Evolutionary conservation across 345 rosid species (phyloP).

Genomic region (Melaleuca quinquenervia): DNA sequence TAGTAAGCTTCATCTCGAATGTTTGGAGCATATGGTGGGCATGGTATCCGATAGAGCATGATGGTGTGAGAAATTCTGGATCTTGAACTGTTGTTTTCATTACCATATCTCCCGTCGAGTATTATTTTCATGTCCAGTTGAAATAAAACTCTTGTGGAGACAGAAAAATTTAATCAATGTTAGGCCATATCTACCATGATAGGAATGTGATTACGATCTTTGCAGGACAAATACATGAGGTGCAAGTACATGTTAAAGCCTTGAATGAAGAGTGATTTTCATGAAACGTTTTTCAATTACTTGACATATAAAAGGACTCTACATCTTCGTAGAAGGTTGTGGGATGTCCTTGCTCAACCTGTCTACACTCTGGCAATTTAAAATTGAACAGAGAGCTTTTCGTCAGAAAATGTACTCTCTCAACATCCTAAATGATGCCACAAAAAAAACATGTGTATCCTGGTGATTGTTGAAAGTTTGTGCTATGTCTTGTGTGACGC

Average conservation of each 20-base stretch:
- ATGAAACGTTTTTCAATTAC: neutral
- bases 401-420: neutral
- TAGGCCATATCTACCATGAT: neutral
- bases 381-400: neutral
- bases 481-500: neutral
- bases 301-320: neutral
- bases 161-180: neutral
- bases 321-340: neutral
- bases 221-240: neutral
- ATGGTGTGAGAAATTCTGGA: neutral
- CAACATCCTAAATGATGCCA: neutral
- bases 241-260: neutral
- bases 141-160: neutral
- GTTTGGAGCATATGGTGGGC: neutral
- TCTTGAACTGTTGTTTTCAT: neutral
- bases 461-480: neutral
- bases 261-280: neutral
- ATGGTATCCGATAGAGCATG: neutral
- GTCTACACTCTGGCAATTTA: neutral
- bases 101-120: neutral
- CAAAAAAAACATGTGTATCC: neutral
- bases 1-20: neutral
- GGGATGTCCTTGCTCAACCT: neutral
- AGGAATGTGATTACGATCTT: neutral
- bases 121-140: neutral